Conservation (phyloP, 345 rosid genomes). For the Camelina hispida region DNA sequence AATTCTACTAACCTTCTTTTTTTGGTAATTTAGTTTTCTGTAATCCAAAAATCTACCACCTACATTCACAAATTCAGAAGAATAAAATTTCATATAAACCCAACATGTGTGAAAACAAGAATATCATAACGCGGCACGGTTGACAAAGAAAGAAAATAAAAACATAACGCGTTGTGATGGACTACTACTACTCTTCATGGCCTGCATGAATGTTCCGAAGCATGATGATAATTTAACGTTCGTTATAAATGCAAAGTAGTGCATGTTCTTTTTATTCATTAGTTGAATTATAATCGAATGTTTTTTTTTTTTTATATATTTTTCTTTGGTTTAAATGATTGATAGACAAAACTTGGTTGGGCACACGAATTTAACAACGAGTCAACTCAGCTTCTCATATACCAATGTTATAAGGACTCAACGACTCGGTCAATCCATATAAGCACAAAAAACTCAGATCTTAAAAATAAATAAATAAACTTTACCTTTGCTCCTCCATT, state of each 20-base stretch:
- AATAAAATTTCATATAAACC: neutral
- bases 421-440: slow-evolving; percentile 34
- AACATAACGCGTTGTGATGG: slow-evolving; percentile 11
- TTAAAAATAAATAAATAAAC: neutral
- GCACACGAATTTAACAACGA: slow-evolving; percentile 38
- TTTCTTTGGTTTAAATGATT: neutral
- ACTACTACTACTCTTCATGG: slow-evolving; percentile 26
- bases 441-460: slow-evolving; percentile 33
- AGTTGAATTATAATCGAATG: too few relatives aligned
- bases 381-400: slow-evolving; percentile 42
- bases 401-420: slow-evolving; percentile 17
- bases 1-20: too few relatives aligned
- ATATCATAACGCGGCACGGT: neutral
- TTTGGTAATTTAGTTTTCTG: neutral
- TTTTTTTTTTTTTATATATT: neutral
- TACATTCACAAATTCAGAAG: neutral
- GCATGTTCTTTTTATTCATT: slow-evolving; percentile 7
- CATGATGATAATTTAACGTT: slow-evolving; percentile 17
- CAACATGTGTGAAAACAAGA: slow-evolving; percentile 18
- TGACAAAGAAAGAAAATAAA: neutral
- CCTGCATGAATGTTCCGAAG: slow-evolving; percentile 26
- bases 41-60: neutral
- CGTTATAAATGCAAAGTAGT: slow-evolving; percentile 28
- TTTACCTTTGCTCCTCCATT: slow-evolving; percentile 30
- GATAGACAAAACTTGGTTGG: slow-evolving; percentile 6